Base-by-base conservation (phyloP, 768 basidiomycete species). In the Porpolomopsis calyptriformis region DNA sequence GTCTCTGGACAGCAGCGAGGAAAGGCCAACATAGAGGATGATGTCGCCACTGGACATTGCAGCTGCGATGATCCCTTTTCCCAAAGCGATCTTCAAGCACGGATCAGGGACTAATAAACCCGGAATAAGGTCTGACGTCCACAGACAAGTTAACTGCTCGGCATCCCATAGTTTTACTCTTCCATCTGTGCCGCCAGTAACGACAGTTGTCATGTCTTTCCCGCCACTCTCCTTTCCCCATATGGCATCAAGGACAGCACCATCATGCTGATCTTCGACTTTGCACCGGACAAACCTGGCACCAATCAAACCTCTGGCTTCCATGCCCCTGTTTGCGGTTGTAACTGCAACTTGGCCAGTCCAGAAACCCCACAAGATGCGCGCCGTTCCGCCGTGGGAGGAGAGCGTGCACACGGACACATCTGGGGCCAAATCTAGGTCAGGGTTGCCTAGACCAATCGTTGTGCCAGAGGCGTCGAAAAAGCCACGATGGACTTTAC, bases 101-200 rank as follows among this genome's bases (percentile, higher is more conserved):
- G 76, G 60, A 51, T 82, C 79, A 1, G 67, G 62, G 1, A 72
- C 53, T 11, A 69, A 57, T 9, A 59, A 58, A 25, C 55, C 51
- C 1, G 50, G 46, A 14, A 65, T 64, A 19, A 53, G 57, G 14
- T 68, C 61, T 16, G 79, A 84, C 1, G 77, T 72, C 85, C 85
- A 89, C 18, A 81, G 43, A 48, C 79, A 80, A n/a, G 50, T 53
- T 11, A 77, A 59, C 3, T 62, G 63, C 52, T 70, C 74, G 12
- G 71, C 62, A 47, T 82, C 73, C 88, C 88, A 90, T 2, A 91
- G 50, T 57, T 88, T 90, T 52, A 85, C 70, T 19, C 65, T 61
- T 0, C 85, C 85, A 52, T 89, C 85, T 1, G 64, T 57, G 4
- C 74, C 77, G 1, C 66, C 78, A 4, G 78, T 82, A 29, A 77